Evolutionary conservation across 495 filamentous ascomycete species (phyloP).

Genomic region (Penicillium maclennaniae): DNA sequence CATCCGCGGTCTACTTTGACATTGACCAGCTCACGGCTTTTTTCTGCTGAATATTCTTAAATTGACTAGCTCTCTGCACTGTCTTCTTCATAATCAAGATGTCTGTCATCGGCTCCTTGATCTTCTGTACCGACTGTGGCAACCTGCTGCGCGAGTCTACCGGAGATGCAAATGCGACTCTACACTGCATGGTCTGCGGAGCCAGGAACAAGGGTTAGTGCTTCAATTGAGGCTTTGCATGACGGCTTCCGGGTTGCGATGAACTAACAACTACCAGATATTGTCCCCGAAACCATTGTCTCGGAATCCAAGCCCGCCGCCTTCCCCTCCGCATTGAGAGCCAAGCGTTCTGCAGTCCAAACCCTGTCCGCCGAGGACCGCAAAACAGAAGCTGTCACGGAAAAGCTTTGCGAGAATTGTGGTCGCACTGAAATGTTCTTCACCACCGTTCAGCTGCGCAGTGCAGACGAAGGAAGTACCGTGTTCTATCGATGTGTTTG

Average conservation of each 20-base stretch:
- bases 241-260: neutral
- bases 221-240: neutral
- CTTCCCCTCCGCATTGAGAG: constrained; percentile 82
- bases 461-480: constrained; percentile 93
- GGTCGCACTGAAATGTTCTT: constrained; percentile 79
- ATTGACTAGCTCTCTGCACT: neutral
- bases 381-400: constrained; percentile 68
- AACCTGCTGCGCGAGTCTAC: constrained; percentile 80
- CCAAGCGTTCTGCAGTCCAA: constrained; percentile 82
- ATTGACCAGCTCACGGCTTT: neutral
- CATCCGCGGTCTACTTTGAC: neutral
- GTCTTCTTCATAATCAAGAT: constrained; percentile 40
- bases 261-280: constrained; percentile 52
- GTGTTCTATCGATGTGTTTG: constrained; percentile 86
- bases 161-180: constrained; percentile 65
- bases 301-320: constrained; percentile 79
- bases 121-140: constrained; percentile 93
- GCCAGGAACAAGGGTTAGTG: constrained; percentile 70
- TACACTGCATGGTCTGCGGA: constrained; percentile 83
- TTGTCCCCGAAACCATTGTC: constrained; percentile 70
- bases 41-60: neutral
- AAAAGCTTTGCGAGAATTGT: constrained; percentile 74
- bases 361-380: constrained; percentile 74
- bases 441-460: constrained; percentile 78
- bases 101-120: constrained; percentile 82